Evolutionary conservation across 2,329 filamentous ascomycete species (phyloP), one percentile per base, ranked within the genome.

Genomic region (Fusarium floridanum): DNA sequence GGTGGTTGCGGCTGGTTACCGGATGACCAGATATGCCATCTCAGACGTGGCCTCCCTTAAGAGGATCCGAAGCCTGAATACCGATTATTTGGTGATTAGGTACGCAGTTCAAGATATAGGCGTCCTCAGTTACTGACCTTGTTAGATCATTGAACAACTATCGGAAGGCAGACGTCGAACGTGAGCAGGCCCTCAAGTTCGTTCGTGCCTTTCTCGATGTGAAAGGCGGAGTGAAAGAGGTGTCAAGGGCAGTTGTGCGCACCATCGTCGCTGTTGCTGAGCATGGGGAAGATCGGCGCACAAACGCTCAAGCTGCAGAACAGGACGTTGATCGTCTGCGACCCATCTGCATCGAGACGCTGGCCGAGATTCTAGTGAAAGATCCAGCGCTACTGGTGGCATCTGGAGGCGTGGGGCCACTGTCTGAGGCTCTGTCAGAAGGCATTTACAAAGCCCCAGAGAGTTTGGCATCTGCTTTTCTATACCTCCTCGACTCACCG

Each of bases 171-270:
- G 95, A 96, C 77, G 94, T 99, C 20, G 97, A 99, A 85, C 91
- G 97, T 64, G 97, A 99, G 82, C 97, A 99, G 83, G 97, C 97
- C 14, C 86, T 99, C 78, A 99, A 99, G 82, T 98, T 99, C 81
- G 92, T 98, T 29, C 91, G 97, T 68, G 94, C 95, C 11, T 99
- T 99, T 79, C 86, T 99, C 4, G 97, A 99, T 80, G 95, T 98
- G 74, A 98, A 98, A 80, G 94, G 95, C 72, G 97, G 97, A 12
- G 92, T 97, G 10, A 89, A 91, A 72, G 96, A 99, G 81, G 89
- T 99, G 39, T 97, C 97, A 2, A 90, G 94, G 68, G 92, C 94
- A 1, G 91, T 99, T 22, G 93, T 97, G 9, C 91, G 97, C 64
- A 97, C 96, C 8, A 92, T 99, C 67, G 94, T 97, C 36, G 94